phyloP scores from a whole-genome alignment of 2,329 filamentous ascomycete species.

The Phoma sp. region DNA sequence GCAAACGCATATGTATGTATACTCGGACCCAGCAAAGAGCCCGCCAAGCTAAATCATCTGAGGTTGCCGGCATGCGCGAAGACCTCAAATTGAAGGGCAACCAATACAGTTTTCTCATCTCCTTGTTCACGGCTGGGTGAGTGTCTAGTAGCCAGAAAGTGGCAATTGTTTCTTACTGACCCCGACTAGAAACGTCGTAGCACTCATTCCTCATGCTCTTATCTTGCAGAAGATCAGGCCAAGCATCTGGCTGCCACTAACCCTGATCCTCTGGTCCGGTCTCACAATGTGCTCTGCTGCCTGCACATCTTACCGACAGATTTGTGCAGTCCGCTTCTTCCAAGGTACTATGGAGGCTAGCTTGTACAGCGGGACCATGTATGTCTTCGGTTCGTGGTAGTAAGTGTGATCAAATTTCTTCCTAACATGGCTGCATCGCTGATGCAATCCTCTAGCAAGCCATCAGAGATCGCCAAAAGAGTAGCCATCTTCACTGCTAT shows the following conservation, averaged over 20 bases:
- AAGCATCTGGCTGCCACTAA: slow-evolving; percentile 32
- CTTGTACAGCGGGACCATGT: slow-evolving; percentile 30
- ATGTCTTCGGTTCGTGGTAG: slow-evolving; percentile 36
- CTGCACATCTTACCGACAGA: slow-evolving; percentile 25
- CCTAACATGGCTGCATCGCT: background rate
- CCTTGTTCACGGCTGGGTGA: slow-evolving; percentile 31
- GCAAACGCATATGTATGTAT: slow-evolving; percentile 4
- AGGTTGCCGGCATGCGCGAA: slow-evolving; percentile 31
- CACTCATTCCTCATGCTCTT: slow-evolving; percentile 29
- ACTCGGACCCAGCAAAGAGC: background rate
- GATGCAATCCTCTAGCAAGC: slow-evolving; percentile 17
- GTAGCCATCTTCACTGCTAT: slow-evolving; percentile 33
- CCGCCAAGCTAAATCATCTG: background rate
- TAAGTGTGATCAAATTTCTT: slow-evolving; percentile 17
- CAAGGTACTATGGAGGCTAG: slow-evolving; percentile 31
- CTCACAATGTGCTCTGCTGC: slow-evolving; percentile 36
- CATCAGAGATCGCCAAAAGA: slow-evolving; percentile 32
- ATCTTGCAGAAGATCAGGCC: slow-evolving; percentile 33
- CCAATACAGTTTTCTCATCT: slow-evolving; percentile 32
- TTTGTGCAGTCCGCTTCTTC: slow-evolving; percentile 27
- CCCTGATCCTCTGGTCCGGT: slow-evolving; percentile 30
- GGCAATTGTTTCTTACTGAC: background rate
- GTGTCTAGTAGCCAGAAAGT: background rate
- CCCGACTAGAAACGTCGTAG: slow-evolving; percentile 22
- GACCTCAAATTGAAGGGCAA: slow-evolving; percentile 30